A percentile compares a stretch with the other conserved stretches of the same genome.
phyloP scores from a whole-genome alignment of 345 rosid genomes.

The Laguncularia racemosa region DNA sequence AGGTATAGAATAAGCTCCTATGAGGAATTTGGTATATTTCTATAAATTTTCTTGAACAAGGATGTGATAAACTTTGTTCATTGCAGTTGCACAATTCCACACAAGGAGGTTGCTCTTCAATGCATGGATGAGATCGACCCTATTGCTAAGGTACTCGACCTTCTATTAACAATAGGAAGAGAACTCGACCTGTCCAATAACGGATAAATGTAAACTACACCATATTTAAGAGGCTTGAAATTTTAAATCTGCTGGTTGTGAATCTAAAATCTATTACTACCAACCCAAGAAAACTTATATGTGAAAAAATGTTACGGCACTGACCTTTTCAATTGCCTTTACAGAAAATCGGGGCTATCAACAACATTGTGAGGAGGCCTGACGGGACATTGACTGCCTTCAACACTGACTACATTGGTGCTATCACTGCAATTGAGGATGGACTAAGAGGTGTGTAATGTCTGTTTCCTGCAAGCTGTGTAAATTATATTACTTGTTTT shows the following conservation, averaged over 20 bases:
- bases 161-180: background rate
- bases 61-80: background rate
- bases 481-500: background rate
- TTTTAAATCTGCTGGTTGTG: too few species aligned
- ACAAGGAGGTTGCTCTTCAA: conserved; percentile 37
- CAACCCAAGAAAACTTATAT: too few species aligned
- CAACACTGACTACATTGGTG: conserved; percentile 36
- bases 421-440: conserved; percentile 33
- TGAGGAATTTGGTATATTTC: background rate
- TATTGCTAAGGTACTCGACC: conserved; percentile 23
- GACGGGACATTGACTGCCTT: conserved; percentile 29
- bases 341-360: conserved; percentile 28
- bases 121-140: conserved; percentile 41
- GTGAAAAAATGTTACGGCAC: too few species aligned
- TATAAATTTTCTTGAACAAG: too few species aligned
- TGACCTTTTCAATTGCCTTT: background rate
- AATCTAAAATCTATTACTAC: too few species aligned
- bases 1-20: conserved; percentile 9
- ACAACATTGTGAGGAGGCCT: conserved; percentile 25
- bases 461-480: too few species aligned
- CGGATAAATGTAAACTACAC: too few species aligned
- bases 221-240: too few species aligned
- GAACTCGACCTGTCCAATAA: too few species aligned
- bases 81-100: conserved; percentile 44
- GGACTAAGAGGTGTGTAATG: conserved; percentile 10